Evolutionary conservation across 345 rosid species (phyloP), one percentile per base, ranked within the genome.

Genomic region (Murraya koenigii): DNA sequence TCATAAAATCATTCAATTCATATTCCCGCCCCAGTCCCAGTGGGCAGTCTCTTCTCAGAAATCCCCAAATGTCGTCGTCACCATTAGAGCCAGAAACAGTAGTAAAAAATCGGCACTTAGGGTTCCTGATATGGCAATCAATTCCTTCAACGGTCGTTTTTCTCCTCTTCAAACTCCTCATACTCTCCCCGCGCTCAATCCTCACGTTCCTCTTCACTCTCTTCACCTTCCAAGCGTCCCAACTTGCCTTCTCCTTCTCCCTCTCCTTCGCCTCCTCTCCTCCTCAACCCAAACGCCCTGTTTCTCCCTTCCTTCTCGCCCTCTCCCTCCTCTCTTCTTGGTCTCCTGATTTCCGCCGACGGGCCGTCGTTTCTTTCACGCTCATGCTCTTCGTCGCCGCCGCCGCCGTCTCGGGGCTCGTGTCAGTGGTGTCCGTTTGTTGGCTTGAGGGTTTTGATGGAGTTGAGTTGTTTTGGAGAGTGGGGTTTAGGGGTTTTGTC

Each of bases 401-500:
- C 7, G 67, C 87, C 13, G 80, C 85, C 2, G 52, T 85, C 30
- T 86, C 96, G 2, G 96, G 92, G 5, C 78, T 77, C 72, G 58
- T 83, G 10, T 86, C 91, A 0, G 79, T 84, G 0, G 82, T 84
- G 22, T 88, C 89, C 33, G 49, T 89, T 67, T 86, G 83, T 74
- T 82, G 85, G 75, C 70, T 73, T 5, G 59, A 44, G 52, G 75
- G n/a, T 26, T 23, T 36, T 25, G 77, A 78, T 25, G 84, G 85
- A n/a, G 8, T 52, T 7, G 72, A 64, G 49, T 44, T 71, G 33
- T 33, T 83, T 77, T 83, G 86, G 28, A 83, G 81, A 65, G 54
- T 86, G 39, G 94, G 92, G 77, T 84, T 92, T 86, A 86, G 91
- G 76, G 97, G 97, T 79, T 93, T 87, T 81, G 88, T 80, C 7